Conservation (phyloP, 495 filamentous ascomycete species). For the Penicillium roqueforti region DNA sequence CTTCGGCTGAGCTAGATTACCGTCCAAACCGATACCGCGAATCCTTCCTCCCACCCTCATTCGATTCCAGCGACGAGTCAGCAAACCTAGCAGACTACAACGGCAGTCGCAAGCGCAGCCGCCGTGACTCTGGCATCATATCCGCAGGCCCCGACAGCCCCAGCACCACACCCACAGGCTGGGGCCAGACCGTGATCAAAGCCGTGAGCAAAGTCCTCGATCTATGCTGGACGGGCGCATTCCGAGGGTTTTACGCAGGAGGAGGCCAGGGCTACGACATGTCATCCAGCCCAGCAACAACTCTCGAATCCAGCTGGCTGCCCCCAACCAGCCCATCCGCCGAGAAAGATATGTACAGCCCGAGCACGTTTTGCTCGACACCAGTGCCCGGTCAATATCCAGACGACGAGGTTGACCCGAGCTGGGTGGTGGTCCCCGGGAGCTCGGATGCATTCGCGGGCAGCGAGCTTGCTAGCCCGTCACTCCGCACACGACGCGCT, state of each 20-base stretch:
- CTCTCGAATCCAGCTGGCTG: slow-evolving; percentile 27
- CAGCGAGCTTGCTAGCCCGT: slow-evolving; percentile 17
- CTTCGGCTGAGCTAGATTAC: slow-evolving; percentile 41
- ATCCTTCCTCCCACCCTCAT: slow-evolving; percentile 29
- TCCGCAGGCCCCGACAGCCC: slow-evolving; percentile 21
- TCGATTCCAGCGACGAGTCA: slow-evolving; percentile 33
- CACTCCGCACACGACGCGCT: slow-evolving; percentile 17
- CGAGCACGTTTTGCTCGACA: slow-evolving; percentile 9
- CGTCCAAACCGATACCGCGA: slow-evolving; percentile 44
- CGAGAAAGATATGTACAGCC: slow-evolving; percentile 19
- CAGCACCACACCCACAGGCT: slow-evolving; percentile 27
- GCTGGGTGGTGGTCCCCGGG: slow-evolving; percentile 72
- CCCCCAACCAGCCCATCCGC: slow-evolving; percentile 7
- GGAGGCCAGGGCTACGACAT: slow-evolving; percentile 67
- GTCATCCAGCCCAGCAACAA: slow-evolving; percentile 15
- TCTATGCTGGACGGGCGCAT: slow-evolving; percentile 70
- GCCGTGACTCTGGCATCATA: slow-evolving; percentile 31
- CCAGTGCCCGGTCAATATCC: slow-evolving; percentile 30
- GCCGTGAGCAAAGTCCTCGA: slow-evolving; percentile 77
- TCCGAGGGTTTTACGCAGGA: slow-evolving; percentile 81
- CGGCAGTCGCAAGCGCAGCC: slow-evolving; percentile 40
- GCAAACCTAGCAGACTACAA: slow-evolving; percentile 17
- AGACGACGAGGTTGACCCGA: slow-evolving; percentile 56
- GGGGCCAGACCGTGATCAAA: slow-evolving; percentile 47
- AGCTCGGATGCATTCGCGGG: slow-evolving; percentile 19